Evolutionary conservation across 1,139 yeast species (phyloP), one percentile per base, ranked within the genome.

Genomic region (Hyphopichia pseudoburtonii): DNA sequence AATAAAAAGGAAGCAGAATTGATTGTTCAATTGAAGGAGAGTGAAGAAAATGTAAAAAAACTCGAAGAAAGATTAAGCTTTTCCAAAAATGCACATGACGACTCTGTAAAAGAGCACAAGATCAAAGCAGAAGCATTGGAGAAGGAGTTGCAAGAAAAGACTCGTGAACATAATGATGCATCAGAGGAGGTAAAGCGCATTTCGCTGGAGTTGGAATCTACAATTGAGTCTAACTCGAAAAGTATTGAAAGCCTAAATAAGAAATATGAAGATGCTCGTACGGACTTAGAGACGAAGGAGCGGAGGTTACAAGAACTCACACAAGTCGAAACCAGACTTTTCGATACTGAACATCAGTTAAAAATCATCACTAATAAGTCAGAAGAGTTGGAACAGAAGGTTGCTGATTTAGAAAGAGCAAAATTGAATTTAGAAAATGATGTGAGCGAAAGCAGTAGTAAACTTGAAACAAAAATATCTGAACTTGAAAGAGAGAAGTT

Each of bases 401-500:
- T 15, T 8, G 5, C 30, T 16, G 4, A 5, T 6, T 9, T 31
- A 5, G 34, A 31, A 24, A 31, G 17, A n/a, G 34, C 23, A 12
- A 30, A 22, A 14, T 14, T n/a, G 5, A 18, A 25, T 17, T 14
- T 22, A 17, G 18, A 34, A 25, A n/a, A 6, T 10, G 15, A 8
- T 12, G 11, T 23, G n/a, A n/a, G n/a, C n/a, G n/a, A n/a, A n/a
- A n/a, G n/a, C n/a, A n/a, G n/a, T n/a, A n/a, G n/a, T n/a, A n/a
- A n/a, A n/a, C n/a, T n/a, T n/a, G n/a, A n/a, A n/a, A n/a, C n/a
- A n/a, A n/a, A n/a, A n/a, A n/a, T 12, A 16, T 5, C 12, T 21
- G 5, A 21, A 11, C 17, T 38, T 17, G 34, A 39, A 10, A 35
- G 34, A 18, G 36, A 25, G 7, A 37, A 34, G 4, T 18, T 14